These are phyloP conservation scores for Aurantiochytrium sp. DNA, from an alignment of 108 stramenopile species.

Conservation along the genomic window DNA sequence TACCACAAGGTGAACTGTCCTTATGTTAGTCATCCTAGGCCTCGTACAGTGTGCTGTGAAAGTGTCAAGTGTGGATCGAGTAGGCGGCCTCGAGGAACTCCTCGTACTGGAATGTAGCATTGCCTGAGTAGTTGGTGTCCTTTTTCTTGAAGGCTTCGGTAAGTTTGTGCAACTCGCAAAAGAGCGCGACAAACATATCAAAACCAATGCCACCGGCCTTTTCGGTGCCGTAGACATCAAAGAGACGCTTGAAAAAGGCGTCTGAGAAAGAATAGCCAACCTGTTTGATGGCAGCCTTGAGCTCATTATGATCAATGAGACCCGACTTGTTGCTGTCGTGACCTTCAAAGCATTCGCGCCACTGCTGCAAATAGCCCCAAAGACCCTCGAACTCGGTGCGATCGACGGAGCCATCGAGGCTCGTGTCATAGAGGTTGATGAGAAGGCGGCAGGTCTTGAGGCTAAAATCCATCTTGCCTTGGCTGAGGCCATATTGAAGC, in stretches of 20 bases:
- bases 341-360: neutral
- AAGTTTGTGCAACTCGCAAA: neutral
- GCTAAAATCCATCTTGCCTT: neutral
- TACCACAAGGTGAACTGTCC: too few relatives aligned
- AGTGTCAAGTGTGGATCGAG: neutral
- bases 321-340: neutral
- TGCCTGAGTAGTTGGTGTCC: neutral
- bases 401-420: neutral
- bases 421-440: neutral
- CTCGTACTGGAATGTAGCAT: neutral
- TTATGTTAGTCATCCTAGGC: too few relatives aligned
- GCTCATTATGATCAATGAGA: neutral
- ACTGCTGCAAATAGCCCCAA: neutral
- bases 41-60: too few relatives aligned
- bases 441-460: constrained; percentile 12
- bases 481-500: constrained; percentile 12
- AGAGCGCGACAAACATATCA: neutral
- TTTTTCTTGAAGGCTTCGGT: constrained; percentile 1
- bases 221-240: neutral
- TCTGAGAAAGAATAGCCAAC: neutral
- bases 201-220: neutral
- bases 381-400: neutral
- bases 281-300: neutral
- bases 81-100: constrained; percentile 5
- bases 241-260: neutral